Percentiles rank a stretch among this genome's conserved stretches.
phyloP scores from a whole-genome alignment of 306 rosid species.

The Rosa lucieae region DNA sequence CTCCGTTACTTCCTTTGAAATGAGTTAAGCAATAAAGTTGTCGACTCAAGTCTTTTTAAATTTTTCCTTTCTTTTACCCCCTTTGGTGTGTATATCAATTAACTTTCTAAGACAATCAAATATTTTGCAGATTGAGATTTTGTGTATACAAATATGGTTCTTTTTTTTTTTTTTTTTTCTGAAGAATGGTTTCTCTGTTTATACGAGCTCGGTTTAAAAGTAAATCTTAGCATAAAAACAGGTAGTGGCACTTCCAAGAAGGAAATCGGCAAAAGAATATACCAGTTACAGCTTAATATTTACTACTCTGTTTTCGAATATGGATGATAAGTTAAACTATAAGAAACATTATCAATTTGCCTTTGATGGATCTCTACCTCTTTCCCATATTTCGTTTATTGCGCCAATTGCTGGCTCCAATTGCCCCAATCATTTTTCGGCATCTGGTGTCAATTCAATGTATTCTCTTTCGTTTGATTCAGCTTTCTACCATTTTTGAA shows the following conservation, averaged over 20 bases:
- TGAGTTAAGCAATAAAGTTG: no score
- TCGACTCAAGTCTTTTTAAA: not conserved
- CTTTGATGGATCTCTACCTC: not conserved
- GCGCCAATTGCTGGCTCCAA: constrained; percentile 12
- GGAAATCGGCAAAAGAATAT: not conserved
- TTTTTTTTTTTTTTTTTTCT: no score
- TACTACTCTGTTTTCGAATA: not conserved
- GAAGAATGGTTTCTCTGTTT: no score
- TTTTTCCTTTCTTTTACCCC: not conserved
- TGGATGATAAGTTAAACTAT: constrained; percentile 18
- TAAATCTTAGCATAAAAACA: not conserved
- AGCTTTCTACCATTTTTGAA: not conserved
- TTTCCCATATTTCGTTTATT: constrained; percentile 4
- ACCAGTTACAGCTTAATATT: not conserved
- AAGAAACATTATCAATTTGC: constrained; percentile 1
- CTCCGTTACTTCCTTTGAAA: no score
- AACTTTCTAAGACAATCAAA: not conserved
- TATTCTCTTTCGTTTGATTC: not conserved
- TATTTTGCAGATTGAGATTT: not conserved
- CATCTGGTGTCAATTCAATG: constrained; percentile 6
- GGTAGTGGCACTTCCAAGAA: not conserved
- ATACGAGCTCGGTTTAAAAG: no score
- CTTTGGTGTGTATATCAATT: no score
- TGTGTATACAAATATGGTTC: not conserved
- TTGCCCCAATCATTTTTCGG: not conserved